Evolutionary conservation across 805 yeast species (phyloP).

Genomic region (Metschnikowia cubensis): DNA sequence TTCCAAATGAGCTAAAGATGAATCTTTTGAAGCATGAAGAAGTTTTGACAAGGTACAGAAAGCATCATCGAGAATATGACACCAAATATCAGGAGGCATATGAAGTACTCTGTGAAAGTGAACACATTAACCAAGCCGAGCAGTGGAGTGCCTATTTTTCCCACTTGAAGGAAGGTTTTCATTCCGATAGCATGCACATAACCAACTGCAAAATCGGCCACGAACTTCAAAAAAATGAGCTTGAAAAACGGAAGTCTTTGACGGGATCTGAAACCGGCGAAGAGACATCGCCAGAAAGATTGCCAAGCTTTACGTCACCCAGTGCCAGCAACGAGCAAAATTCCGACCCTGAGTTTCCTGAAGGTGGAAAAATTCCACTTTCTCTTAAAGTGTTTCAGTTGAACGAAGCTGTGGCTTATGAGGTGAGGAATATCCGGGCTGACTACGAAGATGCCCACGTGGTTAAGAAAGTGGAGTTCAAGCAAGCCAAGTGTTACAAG

Average conservation of each 20-base stretch:
- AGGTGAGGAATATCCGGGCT: conserved; percentile 12
- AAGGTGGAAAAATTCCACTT: conserved; percentile 4
- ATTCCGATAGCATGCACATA: not conserved
- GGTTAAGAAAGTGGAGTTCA: conserved; percentile 11
- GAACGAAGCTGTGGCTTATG: conserved; percentile 15
- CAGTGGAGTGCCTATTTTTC: not conserved
- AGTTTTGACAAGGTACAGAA: not conserved
- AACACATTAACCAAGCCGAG: conserved; percentile 1
- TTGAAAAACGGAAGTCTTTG: not conserved
- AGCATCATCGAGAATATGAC: not conserved
- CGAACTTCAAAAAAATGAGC: not conserved
- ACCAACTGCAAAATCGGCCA: conserved; percentile 1
- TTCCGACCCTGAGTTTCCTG: not conserved
- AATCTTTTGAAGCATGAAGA: not conserved
- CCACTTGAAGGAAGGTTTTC: conserved; percentile 1
- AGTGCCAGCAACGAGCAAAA: not conserved
- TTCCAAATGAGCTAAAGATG: not conserved
- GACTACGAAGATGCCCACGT: conserved; percentile 11
- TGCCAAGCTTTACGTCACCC: not conserved
- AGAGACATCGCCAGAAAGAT: not conserved
- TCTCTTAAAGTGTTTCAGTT: conserved; percentile 11
- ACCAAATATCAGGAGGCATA: not conserved
- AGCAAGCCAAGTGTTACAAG: conserved; percentile 11
- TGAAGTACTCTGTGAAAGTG: conserved; percentile 2
- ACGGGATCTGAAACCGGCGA: not conserved